Evolutionary conservation across 2,329 filamentous ascomycete species (phyloP), one percentile per base, ranked within the genome.

Genomic region (Ilyonectria sp.): DNA sequence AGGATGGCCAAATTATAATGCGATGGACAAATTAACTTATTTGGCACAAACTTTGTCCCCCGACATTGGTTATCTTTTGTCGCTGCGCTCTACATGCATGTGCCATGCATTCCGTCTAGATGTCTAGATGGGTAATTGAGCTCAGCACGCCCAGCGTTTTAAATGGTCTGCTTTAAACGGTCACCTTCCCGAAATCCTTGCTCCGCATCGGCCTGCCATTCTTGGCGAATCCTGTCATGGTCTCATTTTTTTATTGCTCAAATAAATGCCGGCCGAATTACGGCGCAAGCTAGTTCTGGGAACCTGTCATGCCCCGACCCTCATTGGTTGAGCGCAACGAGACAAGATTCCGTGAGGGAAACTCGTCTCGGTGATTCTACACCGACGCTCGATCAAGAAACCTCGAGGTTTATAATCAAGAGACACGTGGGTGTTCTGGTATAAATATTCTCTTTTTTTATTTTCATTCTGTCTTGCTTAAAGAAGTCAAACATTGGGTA

Each of bases 241-340:
- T n/a, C 37, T 40, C 37, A 40, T 6, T 21, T 50, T 35, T 33
- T 37, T 5, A 55, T 47, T 53, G 58, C 31, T 53, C 47, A 53
- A 35, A 60, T 44, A 44, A 60, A 5, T 26, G 26, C 26, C 26
- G 26, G 43, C n/a, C 47, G 31, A 52, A 15, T 4, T 33, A 17
- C 19, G 21, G 26, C 43, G 50, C 60, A 49, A 56, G 61, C 53
- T 49, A 46, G 19, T 6, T n/a, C n/a, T 44, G 23, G 62, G 71
- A 69, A 65, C 40, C 44, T 75, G 73, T 75, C 73, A 75, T 75
- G 67, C 56, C 71, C 71, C 33, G 2, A 3, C 21, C 64, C 0
- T 74, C 67, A 75, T 75, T 75, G 73, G 73, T 21, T 3, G n/a
- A 53, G 17, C 55, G 43, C 7, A 19, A 19, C 0, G 11, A 17